Conservation (phyloP, 2,329 filamentous ascomycete genomes). For the Colletotrichum phormii region DNA sequence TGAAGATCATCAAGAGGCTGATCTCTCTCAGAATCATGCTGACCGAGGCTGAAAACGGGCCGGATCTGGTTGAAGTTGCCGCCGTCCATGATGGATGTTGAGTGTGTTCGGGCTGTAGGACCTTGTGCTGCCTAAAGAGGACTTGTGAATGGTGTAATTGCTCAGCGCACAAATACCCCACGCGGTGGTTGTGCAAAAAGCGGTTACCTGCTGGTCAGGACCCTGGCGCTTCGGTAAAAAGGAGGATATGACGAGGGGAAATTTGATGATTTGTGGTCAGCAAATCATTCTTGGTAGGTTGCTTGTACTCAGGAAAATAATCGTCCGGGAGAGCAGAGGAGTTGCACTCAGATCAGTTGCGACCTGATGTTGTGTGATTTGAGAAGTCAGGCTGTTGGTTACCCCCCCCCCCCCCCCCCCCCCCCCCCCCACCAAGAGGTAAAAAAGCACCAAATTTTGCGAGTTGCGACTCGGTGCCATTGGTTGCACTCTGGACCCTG, state of each 20-base stretch:
- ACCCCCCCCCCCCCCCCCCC: no score
- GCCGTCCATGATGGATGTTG: conserved; percentile 21
- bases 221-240: conserved; percentile 5
- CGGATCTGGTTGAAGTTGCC: conserved; percentile 39
- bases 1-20: conserved; percentile 72
- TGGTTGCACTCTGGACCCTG: conserved; percentile 32
- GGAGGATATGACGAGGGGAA: conserved; percentile 3
- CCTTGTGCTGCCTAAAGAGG: conserved; percentile 2
- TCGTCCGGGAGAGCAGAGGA: background rate
- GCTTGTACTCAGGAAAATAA: background rate
- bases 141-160: conserved; percentile 29
- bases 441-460: conserved; percentile 36
- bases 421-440: conserved; percentile 15
- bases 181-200: conserved; percentile 16
- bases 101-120: background rate
- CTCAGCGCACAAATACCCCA: conserved; percentile 29
- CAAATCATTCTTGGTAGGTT: conserved; percentile 20
- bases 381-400: conserved; percentile 29
- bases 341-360: background rate
- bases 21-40: conserved; percentile 75
- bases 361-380: conserved; percentile 27
- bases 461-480: conserved; percentile 24
- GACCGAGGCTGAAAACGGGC: conserved; percentile 74
- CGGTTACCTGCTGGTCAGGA: background rate
- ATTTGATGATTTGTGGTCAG: conserved; percentile 4